These are phyloP conservation scores for Skeletonema costatum DNA, from an alignment of 108 stramenopile species.

Conservation along the genomic window DNA sequence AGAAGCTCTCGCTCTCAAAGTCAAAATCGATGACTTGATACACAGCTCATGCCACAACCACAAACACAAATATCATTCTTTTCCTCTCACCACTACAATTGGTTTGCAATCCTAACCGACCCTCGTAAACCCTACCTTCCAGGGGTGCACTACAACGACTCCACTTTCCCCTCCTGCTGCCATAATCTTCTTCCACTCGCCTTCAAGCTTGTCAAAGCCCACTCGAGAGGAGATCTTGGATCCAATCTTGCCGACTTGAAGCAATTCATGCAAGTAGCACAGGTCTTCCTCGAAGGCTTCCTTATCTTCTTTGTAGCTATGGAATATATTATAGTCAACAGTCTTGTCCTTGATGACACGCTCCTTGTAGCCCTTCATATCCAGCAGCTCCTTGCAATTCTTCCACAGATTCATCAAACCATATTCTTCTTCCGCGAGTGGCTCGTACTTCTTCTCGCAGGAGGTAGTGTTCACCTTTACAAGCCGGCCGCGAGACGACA, in stretches of 20 bases:
- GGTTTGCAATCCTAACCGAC: not conserved
- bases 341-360: not conserved
- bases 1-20: too few species aligned
- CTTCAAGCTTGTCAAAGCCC: slow-evolving; percentile 57
- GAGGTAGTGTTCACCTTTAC: not conserved
- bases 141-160: slow-evolving; percentile 58
- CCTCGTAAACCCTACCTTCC: slow-evolving; percentile 39
- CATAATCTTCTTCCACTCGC: slow-evolving; percentile 56
- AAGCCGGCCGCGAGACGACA: not conserved
- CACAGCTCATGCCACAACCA: too few species aligned
- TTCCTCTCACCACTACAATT: not conserved
- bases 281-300: not conserved
- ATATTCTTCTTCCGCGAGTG: not conserved
- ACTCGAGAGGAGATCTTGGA: slow-evolving; percentile 65
- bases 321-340: not conserved
- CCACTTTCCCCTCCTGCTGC: slow-evolving; percentile 38
- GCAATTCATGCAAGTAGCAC: not conserved
- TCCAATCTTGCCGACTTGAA: slow-evolving; percentile 45
- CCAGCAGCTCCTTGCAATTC: too few species aligned
- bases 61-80: too few species aligned
- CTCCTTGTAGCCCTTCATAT: not conserved
- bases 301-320: not conserved
- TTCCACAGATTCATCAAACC: too few species aligned
- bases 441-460: not conserved
- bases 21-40: too few species aligned